Base-by-base conservation (phyloP, 768 basidiomycete genomes). In the Rhizopogon roseolus region DNA sequence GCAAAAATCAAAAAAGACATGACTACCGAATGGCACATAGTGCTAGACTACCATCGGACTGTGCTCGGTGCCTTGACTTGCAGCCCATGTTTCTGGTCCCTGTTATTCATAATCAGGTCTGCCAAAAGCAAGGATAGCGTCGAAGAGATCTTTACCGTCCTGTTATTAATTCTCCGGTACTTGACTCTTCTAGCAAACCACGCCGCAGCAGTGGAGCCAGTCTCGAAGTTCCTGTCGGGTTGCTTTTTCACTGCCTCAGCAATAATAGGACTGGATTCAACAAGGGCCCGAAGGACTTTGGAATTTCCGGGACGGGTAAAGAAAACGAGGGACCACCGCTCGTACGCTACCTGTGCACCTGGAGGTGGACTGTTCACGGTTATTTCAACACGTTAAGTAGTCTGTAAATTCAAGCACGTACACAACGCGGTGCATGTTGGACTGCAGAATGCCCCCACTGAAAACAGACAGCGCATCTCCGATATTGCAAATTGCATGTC, bases 241-340 rank as follows among this genome's bases (percentile, higher is more conserved):
- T 57, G 60, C 6, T 66, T 65, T 6, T 55, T 60, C 13, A 69
- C 69, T 3, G 76, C 71, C 3, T 76, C 72, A 0, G 80, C 77
- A 16, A 87, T 77, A 1, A 78, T 51, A 0, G 70, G 57, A 52
- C 84, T 86, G 5, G 79, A 72, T 29, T 81, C 75, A 0, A 72
- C 65, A 6, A 86, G 67, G 2, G 85, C 77, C 4, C 73, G 75
- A 8, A 87, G 76, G 1, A 74, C 53, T 37, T 76, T 67, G 1
- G 73, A 71, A 61, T 85, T 76, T 7, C 78, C 80, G 0, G 85
- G 86, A 17, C 87, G 74, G 0, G 78, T 81, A 68, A 88, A 87
- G 66, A 79, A 88, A 0, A 84, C 85, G 13, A 87, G 68, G 4
- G 86, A 88, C 79, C 82, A 87, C 11, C 86, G 75, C 32, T 79